phyloP scores from a whole-genome alignment of 2,329 filamentous ascomycete species.

The Epichloe gansuensis region DNA sequence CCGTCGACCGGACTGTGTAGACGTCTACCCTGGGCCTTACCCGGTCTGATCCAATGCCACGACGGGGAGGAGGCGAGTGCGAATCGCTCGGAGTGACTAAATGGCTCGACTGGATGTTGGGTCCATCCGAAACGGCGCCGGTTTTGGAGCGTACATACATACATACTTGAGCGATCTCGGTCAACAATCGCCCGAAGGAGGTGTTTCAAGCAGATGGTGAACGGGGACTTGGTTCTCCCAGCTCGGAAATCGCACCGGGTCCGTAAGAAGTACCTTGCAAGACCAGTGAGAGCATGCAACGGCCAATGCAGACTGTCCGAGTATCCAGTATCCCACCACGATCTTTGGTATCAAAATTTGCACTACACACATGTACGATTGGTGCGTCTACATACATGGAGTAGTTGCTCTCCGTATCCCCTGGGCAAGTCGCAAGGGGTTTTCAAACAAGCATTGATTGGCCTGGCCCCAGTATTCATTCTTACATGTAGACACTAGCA shows the following conservation, averaged over 20 bases:
- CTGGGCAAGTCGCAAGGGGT: too few relatives aligned
- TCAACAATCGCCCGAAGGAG: slow-evolving; percentile 20
- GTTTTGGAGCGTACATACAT: slow-evolving; percentile 13
- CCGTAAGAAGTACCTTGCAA: slow-evolving; percentile 10
- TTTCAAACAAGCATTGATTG: not conserved
- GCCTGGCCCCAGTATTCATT: too few relatives aligned
- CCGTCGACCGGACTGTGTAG: slow-evolving; percentile 38
- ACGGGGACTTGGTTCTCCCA: slow-evolving; percentile 19
- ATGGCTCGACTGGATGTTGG: slow-evolving; percentile 13
- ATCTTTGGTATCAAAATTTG: too few relatives aligned
- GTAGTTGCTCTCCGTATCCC: too few relatives aligned
- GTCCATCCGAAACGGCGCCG: slow-evolving; percentile 11
- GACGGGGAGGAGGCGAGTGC: slow-evolving; percentile 16
- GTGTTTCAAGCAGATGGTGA: slow-evolving; percentile 17
- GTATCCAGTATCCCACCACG: too few relatives aligned
- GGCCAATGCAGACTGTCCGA: too few relatives aligned
- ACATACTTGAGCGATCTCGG: slow-evolving; percentile 16
- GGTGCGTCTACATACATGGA: too few relatives aligned
- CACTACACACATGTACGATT: too few relatives aligned
- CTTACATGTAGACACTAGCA: too few relatives aligned
- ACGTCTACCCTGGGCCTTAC: slow-evolving; percentile 25
- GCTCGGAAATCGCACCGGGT: slow-evolving; percentile 26
- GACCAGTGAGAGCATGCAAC: too few relatives aligned
- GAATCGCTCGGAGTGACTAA: slow-evolving; percentile 9
- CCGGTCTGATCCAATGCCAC: slow-evolving; percentile 27